Evolutionary conservation across 495 filamentous ascomycete genomes (phyloP).

Genomic region (Annulohypoxylon maeteangense): DNA sequence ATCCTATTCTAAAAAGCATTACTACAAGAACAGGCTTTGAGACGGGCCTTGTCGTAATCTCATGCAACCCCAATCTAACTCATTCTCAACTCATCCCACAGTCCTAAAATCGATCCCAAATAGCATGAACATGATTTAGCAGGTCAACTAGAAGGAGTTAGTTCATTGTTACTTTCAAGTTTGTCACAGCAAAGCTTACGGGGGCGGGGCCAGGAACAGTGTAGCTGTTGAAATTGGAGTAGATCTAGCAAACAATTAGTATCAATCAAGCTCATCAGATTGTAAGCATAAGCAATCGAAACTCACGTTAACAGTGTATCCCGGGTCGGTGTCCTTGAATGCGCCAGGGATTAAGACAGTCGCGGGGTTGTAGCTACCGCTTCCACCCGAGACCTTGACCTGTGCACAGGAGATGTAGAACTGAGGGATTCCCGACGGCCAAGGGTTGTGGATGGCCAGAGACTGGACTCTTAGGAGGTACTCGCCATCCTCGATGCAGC

Average conservation of each 20-base stretch:
- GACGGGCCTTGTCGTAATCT: not conserved
- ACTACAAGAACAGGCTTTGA: not conserved
- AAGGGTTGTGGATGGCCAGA: constrained; percentile 63
- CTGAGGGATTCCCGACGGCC: constrained; percentile 50
- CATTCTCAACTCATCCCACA: not conserved
- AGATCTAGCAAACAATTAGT: constrained; percentile 34
- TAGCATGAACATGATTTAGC: constrained; percentile 3
- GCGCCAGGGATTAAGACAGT: constrained; percentile 62
- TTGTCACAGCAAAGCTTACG: constrained; percentile 21
- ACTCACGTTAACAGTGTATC: constrained; percentile 52
- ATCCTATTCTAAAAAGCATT: not conserved
- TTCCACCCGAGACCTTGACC: constrained; percentile 46
- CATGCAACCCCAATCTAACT: not conserved
- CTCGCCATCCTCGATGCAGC: constrained; percentile 59
- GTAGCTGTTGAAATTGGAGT: constrained; percentile 42
- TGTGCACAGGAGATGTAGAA: constrained; percentile 49
- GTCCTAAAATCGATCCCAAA: not conserved
- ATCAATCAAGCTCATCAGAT: not conserved
- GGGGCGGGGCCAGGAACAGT: constrained; percentile 43
- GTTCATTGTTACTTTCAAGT: not conserved
- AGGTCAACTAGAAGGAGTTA: constrained; percentile 30
- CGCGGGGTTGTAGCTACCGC: constrained; percentile 49
- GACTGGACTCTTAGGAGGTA: constrained; percentile 66
- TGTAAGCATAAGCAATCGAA: not conserved
- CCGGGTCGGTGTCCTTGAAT: constrained; percentile 59